Evolutionary conservation across 768 basidiomycete genomes (phyloP).

Genomic region (Tulasnella sp.): DNA sequence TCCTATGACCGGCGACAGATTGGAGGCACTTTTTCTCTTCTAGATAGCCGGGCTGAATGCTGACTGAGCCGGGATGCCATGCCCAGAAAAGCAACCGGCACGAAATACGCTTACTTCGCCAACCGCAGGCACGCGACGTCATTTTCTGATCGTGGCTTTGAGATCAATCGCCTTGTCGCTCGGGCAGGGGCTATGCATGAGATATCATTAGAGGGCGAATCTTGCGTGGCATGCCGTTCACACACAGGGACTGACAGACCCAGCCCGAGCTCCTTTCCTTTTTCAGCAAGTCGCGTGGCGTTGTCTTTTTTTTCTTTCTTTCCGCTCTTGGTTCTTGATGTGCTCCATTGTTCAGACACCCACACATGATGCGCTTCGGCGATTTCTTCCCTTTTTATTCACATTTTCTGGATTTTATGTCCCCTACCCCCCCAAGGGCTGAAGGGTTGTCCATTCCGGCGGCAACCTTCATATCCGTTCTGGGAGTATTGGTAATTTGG

Average conservation of each 20-base stretch:
- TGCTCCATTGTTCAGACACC: too few species aligned
- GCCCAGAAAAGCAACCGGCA: background rate
- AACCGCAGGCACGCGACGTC: background rate
- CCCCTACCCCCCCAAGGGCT: background rate
- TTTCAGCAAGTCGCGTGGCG: background rate
- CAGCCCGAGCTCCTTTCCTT: background rate
- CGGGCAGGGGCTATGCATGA: background rate
- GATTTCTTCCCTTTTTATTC: too few species aligned
- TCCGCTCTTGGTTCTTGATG: too few species aligned
- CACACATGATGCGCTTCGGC: too few species aligned
- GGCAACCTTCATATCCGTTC: background rate
- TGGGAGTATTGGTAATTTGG: background rate
- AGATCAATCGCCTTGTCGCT: background rate
- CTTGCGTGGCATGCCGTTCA: background rate
- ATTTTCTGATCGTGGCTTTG: background rate
- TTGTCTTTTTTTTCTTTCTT: background rate
- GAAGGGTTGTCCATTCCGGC: background rate
- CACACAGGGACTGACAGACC: background rate
- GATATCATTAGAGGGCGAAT: background rate
- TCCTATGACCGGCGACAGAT: too few species aligned
- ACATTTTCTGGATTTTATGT: background rate
- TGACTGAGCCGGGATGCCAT: too few species aligned
- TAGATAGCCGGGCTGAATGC: too few species aligned
- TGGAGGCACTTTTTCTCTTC: too few species aligned
- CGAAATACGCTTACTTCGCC: background rate